Percentiles rank a stretch among this genome's conserved stretches.
Evolutionary conservation across 2,329 filamentous ascomycete species (phyloP).

Genomic region (Aspergillus sp.): DNA sequence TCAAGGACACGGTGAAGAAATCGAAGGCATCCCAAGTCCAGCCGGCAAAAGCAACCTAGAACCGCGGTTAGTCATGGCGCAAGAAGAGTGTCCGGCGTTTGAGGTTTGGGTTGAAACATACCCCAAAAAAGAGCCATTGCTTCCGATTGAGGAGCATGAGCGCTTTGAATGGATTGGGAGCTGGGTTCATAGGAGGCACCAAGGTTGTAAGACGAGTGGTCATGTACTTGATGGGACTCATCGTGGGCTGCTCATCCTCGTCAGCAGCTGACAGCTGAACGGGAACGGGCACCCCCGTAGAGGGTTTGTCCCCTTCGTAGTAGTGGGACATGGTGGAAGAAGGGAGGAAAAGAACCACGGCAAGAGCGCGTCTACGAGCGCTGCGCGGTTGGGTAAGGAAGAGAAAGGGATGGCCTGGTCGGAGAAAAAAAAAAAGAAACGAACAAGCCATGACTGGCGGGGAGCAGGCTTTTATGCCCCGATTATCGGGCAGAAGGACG

Average conservation of each 20-base stretch:
- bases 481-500: slow-evolving; percentile 1
- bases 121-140: slow-evolving; percentile 62
- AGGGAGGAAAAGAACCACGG: neutral
- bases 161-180: slow-evolving; percentile 57
- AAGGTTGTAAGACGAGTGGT: slow-evolving; percentile 57
- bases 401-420: neutral
- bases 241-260: slow-evolving; percentile 20
- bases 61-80: slow-evolving; percentile 6
- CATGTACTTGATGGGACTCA: slow-evolving; percentile 50
- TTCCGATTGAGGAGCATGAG: slow-evolving; percentile 55
- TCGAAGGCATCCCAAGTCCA: slow-evolving; percentile 63
- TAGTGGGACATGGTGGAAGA: neutral
- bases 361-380: neutral
- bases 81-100: neutral
- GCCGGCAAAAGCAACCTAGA: slow-evolving; percentile 45
- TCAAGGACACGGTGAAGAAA: slow-evolving; percentile 64
- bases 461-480: neutral
- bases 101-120: slow-evolving; percentile 20
- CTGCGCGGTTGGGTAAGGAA: neutral
- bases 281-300: neutral
- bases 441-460: neutral
- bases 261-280: neutral
- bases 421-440: neutral
- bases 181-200: slow-evolving; percentile 57
- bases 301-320: slow-evolving; percentile 2